Evolutionary conservation across 1,284 basidiomycete genomes (phyloP).

Genomic region (Xanthoconium separans): DNA sequence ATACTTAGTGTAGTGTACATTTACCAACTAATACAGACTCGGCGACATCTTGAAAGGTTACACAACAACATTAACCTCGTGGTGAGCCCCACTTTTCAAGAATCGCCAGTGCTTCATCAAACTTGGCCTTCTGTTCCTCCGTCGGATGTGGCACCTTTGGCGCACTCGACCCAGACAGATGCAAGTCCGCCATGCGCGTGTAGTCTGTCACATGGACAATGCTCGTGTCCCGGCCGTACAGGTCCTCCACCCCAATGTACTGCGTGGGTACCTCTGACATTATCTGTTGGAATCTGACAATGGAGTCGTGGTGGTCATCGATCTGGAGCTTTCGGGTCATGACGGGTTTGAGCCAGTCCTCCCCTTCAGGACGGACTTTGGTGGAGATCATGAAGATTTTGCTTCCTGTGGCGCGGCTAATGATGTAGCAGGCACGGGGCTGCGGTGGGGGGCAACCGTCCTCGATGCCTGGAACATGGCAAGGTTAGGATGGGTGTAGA

Average conservation of each 20-base stretch:
- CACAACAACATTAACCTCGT: neutral
- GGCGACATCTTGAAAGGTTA: too few species aligned
- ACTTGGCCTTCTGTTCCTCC: conserved; percentile 58
- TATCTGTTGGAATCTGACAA: conserved; percentile 58
- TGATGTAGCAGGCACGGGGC: conserved; percentile 51
- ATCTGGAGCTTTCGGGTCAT: conserved; percentile 32
- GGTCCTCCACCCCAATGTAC: conserved; percentile 57
- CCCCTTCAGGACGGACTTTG: conserved; percentile 45
- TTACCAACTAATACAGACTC: too few species aligned
- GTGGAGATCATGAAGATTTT: conserved; percentile 46
- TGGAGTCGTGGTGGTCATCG: conserved; percentile 39
- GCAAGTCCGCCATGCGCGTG: neutral
- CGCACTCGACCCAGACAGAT: conserved; percentile 50
- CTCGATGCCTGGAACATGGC: conserved; percentile 30
- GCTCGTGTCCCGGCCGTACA: conserved; percentile 63
- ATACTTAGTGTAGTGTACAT: too few species aligned
- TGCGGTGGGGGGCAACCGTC: conserved; percentile 69
- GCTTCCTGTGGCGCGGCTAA: conserved; percentile 43
- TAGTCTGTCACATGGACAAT: conserved; percentile 38
- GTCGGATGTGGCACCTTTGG: conserved; percentile 53
- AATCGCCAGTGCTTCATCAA: conserved; percentile 65
- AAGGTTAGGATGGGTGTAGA: neutral
- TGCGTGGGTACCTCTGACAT: conserved; percentile 55
- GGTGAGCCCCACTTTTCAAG: conserved; percentile 47
- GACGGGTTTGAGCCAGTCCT: conserved; percentile 41